Evolutionary conservation across 1,284 basidiomycete genomes (phyloP).

Genomic region (Cutaneotrichosporon cutaneum): DNA sequence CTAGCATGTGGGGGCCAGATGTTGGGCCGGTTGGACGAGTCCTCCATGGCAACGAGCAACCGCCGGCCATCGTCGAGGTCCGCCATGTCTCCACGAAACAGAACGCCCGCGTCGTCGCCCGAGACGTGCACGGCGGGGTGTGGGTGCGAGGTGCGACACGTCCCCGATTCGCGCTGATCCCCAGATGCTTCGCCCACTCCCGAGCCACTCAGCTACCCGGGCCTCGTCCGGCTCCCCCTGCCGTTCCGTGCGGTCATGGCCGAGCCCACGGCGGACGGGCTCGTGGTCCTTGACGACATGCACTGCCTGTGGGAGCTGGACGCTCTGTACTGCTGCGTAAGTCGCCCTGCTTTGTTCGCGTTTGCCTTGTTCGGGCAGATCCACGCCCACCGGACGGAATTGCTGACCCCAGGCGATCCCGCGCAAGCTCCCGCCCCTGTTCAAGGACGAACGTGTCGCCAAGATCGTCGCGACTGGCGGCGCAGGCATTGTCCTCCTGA

Average conservation of each 20-base stretch:
- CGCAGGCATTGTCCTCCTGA: background rate
- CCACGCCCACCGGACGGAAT: background rate
- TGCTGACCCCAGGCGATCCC: background rate
- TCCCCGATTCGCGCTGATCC: background rate
- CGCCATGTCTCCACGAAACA: background rate
- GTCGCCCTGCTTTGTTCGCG: too few species aligned
- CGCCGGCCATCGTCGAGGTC: conserved; percentile 2
- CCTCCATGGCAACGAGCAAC: background rate
- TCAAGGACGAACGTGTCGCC: background rate
- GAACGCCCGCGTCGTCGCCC: background rate
- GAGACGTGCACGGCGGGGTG: background rate
- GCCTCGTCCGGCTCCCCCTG: background rate
- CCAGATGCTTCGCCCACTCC: background rate
- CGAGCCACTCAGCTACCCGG: background rate
- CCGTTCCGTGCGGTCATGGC: conserved; percentile 1
- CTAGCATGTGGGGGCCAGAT: conserved; percentile 1
- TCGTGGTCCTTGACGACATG: background rate
- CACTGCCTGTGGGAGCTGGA: background rate
- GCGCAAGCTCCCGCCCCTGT: background rate
- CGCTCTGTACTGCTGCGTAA: background rate
- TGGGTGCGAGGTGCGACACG: background rate
- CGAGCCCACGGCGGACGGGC: background rate
- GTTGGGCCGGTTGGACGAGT: background rate
- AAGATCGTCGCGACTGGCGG: background rate
- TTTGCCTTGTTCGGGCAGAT: background rate